Evolutionary conservation across 129 eudicot species (phyloP), one percentile per base, ranked within the genome.

Genomic region (Ambrosia trifida): DNA sequence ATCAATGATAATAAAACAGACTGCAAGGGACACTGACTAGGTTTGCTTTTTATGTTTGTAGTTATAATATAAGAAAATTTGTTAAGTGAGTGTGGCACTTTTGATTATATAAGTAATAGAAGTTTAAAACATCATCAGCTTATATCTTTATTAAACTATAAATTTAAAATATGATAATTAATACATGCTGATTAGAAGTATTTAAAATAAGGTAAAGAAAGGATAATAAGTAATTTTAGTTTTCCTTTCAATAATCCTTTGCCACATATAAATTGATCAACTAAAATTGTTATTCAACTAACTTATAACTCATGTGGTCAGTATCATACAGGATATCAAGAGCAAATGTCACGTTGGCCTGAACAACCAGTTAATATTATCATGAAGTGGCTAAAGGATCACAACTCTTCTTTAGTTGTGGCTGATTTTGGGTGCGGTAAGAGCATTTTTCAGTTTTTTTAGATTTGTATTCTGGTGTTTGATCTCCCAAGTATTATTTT

Each of bases 251-350:
- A 5, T 40, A 40, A 40, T 40, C 44, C 44, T 40, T 6, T 40
- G 44, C 44, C 11, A 5, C 9, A 40, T 40, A 40, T 7, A 40
- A 40, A 40, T 40, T 7, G 44, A 40, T 40, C 6, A 6, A 9
- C 10, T 40, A 40, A 40, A 40, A 40, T 40, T 24, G 20, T 56
- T 0, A 47, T 56, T 19, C 38, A 60, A 76, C 83, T 70, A 65
- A 73, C 54, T 57, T 64, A 32, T 63, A 66, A 75, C 75, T 60
- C 78, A 31, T 36, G 10, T 77, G 77, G 73, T 72, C 95, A 93
- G 98, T 93, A 93, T 83, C 98, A 93, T 87, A 72, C 88, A 80
- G 98, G 98, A 69, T 93, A 93, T 85, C 98, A 93, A 85, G 96
- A 89, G 72, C 98, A 93, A 84, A 93, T 93, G 96, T 82, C 90